Evolutionary conservation across 169 alveolate genomes (phyloP).

Genomic region (Plasmodium vivax): DNA sequence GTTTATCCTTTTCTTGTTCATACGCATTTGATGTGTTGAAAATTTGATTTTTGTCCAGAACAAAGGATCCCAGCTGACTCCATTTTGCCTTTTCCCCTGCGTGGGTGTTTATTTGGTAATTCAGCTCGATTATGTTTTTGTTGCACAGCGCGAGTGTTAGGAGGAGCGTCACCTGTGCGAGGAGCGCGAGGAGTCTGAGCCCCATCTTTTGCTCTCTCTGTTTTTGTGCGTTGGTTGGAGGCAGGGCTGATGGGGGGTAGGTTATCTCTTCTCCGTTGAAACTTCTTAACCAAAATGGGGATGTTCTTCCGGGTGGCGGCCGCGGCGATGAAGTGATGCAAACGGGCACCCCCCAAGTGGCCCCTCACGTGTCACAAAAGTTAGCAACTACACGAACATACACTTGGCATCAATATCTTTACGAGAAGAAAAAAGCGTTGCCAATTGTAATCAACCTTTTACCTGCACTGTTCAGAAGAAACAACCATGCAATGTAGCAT

Average conservation of each 20-base stretch:
- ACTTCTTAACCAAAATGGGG: background rate
- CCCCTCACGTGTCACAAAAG: background rate
- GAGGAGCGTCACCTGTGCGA: background rate
- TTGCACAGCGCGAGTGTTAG: background rate
- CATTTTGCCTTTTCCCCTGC: constrained; percentile 1
- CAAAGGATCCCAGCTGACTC: constrained; percentile 18
- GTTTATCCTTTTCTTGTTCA: constrained; percentile 38
- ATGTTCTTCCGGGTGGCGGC: background rate
- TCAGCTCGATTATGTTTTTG: constrained; percentile 9
- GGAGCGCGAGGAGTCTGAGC: background rate
- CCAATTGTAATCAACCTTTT: background rate
- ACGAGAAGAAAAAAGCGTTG: background rate
- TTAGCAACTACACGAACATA: background rate
- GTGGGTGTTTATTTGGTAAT: constrained; percentile 36
- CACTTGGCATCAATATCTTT: background rate
- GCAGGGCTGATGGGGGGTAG: background rate
- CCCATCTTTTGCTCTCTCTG: background rate
- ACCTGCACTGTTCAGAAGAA: background rate
- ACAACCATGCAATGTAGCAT: background rate
- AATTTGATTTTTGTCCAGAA: constrained; percentile 25
- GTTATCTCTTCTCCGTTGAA: background rate
- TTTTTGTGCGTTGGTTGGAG: background rate
- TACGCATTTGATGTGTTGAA: constrained; percentile 31
- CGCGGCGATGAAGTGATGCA: background rate
- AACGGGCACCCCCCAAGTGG: background rate